Conservation (phyloP, 768 basidiomycete genomes). For the Suillus subluteus region DNA sequence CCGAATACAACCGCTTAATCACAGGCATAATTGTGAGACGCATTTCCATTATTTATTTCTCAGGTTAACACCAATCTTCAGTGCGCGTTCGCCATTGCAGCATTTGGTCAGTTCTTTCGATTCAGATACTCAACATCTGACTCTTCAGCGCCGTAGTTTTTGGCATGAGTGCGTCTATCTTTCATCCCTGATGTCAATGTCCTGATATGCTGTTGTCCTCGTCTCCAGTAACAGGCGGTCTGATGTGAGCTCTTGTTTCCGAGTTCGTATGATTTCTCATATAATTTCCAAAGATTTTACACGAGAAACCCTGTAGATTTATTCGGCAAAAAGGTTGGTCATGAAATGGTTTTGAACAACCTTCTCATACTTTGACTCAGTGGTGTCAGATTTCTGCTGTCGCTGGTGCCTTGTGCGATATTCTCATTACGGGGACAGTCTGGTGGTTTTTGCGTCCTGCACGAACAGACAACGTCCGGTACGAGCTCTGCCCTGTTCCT, state of each 20-base stretch:
- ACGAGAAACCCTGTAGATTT: conserved; percentile 14
- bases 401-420: conserved; percentile 25
- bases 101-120: conserved; percentile 21
- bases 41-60: neutral
- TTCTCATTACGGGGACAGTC: conserved; percentile 22
- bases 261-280: neutral
- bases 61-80: conserved; percentile 6
- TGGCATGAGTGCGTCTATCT: conserved; percentile 19
- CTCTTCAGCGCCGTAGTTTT: conserved; percentile 13
- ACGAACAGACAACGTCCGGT: conserved; percentile 19
- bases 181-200: neutral
- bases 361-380: conserved; percentile 11
- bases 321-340: conserved; percentile 10
- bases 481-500: neutral
- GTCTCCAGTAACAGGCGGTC: conserved; percentile 13
- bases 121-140: neutral
- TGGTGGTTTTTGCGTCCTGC: conserved; percentile 20
- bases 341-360: neutral
- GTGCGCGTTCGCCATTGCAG: conserved; percentile 13
- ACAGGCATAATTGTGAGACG: conserved; percentile 20
- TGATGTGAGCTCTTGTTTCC: neutral
- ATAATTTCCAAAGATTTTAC: conserved; percentile 13
- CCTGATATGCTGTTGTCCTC: conserved; percentile 9
- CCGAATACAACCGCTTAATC: conserved; percentile 21
- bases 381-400: conserved; percentile 14